Evolutionary conservation across 345 rosid genomes (phyloP), one percentile per base, ranked within the genome.

Genomic region (Psidium friedrichsthalianum): DNA sequence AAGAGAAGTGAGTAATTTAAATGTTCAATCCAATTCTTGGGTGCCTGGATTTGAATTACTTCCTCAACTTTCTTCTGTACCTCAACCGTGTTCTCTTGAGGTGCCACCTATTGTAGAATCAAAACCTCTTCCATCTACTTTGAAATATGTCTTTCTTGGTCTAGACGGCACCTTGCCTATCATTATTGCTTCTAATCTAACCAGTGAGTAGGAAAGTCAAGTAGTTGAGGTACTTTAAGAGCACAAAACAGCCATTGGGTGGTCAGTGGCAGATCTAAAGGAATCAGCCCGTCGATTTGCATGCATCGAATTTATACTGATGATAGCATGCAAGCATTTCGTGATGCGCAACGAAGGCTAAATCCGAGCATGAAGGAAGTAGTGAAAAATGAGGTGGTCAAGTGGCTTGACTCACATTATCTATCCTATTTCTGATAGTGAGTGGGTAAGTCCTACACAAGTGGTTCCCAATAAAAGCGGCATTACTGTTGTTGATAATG

Each of bases 101-200:
- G 27, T 80, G 87, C 89, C 92, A 88, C 89, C 89, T 84, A 84
- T 87, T 32, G 56, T 42, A 36, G 84, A 82, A 36, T 13, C 7
- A 2, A 82, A 52, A 24, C 9, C 27, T 15, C 56, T 52, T 10
- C 84, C 56, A 7, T 24, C 25, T n/a, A 12, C 51, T 24, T 52
- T 49, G 51, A 52, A 82, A 49, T 82, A 82, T 82, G 57, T 52
- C 18, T 49, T 49, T 52, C 29, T 82, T 7, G 84, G 56, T 49
- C 16, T 6, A n/a, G 56, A n/a, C 7, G 14, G 25, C 22, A 82
- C 54, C 12, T 52, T 52, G 14, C 58, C 59, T 18, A 32, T 82
- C 8, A 82, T 82, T 49, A 27, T 82, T n/a, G 15, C 84, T 82
- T 20, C 84, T 11, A 8, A 21, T n/a, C 14, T 82, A 14, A n/a